Evolutionary conservation across 2,329 filamentous ascomycete species (phyloP), one percentile per base, ranked within the genome.

Genomic region (Cadophora luteo-olivacea): DNA sequence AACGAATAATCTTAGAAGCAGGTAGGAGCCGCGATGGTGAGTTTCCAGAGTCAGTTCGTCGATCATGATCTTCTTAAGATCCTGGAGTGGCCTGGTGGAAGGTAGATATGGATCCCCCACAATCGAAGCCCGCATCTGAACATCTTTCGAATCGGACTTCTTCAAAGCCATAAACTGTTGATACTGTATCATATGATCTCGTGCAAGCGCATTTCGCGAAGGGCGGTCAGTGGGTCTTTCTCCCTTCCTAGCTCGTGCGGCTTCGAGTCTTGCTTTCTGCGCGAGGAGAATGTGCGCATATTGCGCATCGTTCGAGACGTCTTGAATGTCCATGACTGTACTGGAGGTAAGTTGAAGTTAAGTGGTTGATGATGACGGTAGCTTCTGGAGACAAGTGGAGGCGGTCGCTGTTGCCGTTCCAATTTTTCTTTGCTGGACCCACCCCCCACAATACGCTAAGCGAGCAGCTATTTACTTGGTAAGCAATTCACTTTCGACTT

Each of bases 11-110:
- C 78, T 73, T 12, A 82, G 22, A 3, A 80, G 54, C 9, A 82
- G 48, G 62, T 79, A 81, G 0, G 4, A 72, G 0, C 78, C 81
- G 6, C 79, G 75, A 72, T 83, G 81, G 66, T 82, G 80, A n/a
- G 75, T 81, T 69, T 82, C 79, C 19, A 81, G 72, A 19, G 36
- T 55, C 7, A 83, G 75, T 14, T 79, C 70, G 38, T 69, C 71
- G 61, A 82, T 77, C 57, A 70, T 68, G 11, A 77, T 66, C 70
- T 76, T 76, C 25, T 69, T 73, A 24, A 80, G 67, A 4, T 54
- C 57, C 2, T 54, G 25, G 24, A 71, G 8, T 25, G 62, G 12
- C 3, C 49, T 19, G 1, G 61, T 49, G 4, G 62, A 73, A 4
- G 72, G 70, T 11, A 41, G 57, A 29, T 72, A 70, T 2, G 69